phyloP scores from a whole-genome alignment of 1,139 yeast genomes.

The Saccharomyces hybrid region DNA sequence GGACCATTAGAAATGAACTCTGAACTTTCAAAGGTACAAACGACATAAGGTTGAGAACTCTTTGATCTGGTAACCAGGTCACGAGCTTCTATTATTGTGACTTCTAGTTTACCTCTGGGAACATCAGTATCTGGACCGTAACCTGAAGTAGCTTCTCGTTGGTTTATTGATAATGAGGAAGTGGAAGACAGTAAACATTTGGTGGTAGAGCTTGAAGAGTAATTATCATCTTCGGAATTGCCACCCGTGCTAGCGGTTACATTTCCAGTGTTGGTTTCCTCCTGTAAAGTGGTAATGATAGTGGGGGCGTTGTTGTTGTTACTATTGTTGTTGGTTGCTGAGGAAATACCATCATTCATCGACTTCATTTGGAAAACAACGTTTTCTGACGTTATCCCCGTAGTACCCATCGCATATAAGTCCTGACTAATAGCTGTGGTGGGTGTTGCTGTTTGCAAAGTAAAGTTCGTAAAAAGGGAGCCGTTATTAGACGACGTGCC shows the following conservation, averaged over 20 bases:
- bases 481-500: not conserved
- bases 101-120: slow-evolving; percentile 76
- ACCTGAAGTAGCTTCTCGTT: not conserved
- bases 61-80: slow-evolving; percentile 49
- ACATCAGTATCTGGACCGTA: slow-evolving; percentile 32
- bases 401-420: slow-evolving; percentile 63
- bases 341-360: slow-evolving; percentile 14
- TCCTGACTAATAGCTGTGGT: slow-evolving; percentile 60
- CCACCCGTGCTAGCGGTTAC: not conserved
- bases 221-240: slow-evolving; percentile 4
- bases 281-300: slow-evolving; percentile 8
- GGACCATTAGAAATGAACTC: slow-evolving; percentile 88
- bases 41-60: slow-evolving; percentile 74
- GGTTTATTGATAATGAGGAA: not conserved
- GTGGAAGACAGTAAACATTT: not conserved
- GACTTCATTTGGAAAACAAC: slow-evolving; percentile 30
- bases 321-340: slow-evolving; percentile 6
- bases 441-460: slow-evolving; percentile 37
- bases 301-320: slow-evolving; percentile 11
- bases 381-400: slow-evolving; percentile 41
- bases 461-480: slow-evolving; percentile 24
- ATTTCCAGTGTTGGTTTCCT: not conserved
- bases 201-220: slow-evolving; percentile 2
- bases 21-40: slow-evolving; percentile 86
- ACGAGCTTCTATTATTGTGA: slow-evolving; percentile 72